Base-by-base conservation (phyloP, 768 basidiomycete genomes). In the Lactarius akahatsu region DNA sequence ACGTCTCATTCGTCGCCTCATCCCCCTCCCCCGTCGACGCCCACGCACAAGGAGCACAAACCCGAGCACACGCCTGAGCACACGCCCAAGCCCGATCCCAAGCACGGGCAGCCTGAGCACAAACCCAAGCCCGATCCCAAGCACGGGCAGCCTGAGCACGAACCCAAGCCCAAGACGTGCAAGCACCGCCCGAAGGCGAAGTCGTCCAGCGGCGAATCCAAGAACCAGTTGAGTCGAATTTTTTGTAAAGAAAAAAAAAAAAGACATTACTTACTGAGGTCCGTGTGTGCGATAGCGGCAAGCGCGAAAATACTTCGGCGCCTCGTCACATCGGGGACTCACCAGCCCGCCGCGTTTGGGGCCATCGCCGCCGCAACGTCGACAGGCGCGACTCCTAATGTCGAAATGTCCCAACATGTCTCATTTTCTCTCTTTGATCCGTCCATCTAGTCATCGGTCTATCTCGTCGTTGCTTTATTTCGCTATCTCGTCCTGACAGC, bases 321-420 rank as follows among this genome's bases (percentile, higher is more conserved):
- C 40, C 8, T 18, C 57, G 23, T 26, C 11, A 13, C 30, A 8
- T 3, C 11, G 60, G 18, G 13, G 60, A 52, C 7, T 7, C 15
- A 38, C 38, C 30, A 11, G 30, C 4, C 20, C 62, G 32, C 13
- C 62, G 55, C 15, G 59, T 26, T 13, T 47, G 59, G 64, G 59
- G 54, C 41, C 26, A 40, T 9, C 60, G 50, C 36, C 65, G 55
- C 34, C 65, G 43, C 41, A 28, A 9, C 13, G 1, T 11, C 5
- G 20, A 15, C 8, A 26, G 41, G 15, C 59, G 30, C 34, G 23
- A 23, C 43, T 32, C 43, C 32, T 23, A 56, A 47, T 7, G 20
- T 20, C 30, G 1, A 32, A n/a, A 6, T 28, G 15, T 43, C 28
- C 13, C 38, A 23, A n/a, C n/a, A n/a, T n/a, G n/a, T n/a, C n/a